Evolutionary conservation across 2,329 filamentous ascomycete genomes (phyloP), one percentile per base, ranked within the genome.

Genomic region (Fusarium odoratissimum): DNA sequence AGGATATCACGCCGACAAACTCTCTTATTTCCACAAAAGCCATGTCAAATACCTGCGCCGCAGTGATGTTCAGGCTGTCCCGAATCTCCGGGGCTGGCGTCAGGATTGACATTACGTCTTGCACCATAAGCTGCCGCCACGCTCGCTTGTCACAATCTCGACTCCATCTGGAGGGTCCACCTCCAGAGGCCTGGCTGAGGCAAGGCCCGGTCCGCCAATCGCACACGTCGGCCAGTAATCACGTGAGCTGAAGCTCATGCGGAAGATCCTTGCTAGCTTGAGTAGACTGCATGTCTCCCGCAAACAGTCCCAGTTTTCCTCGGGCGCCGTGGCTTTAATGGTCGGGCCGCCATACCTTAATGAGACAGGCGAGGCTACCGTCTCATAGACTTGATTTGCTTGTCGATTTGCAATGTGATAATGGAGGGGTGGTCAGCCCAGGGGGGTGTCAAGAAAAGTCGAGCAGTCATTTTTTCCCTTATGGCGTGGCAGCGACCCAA

Each of bases 161-260:
- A 71, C 70, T 64, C 42, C 62, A 63, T 58, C 37, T 14, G 14
- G 38, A 57, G 38, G 65, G 51, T 30, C 61, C 56, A 59, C 68
- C 42, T 71, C 75, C 69, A 78, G 76, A 79, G 76, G 77, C 59
- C 49, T 70, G 48, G 69, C 64, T 65, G 71, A 77, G 71, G 73
- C 73, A 80, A 79, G 79, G 80, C 74, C 75, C 81, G 80, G 75
- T 80, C 81, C 81, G 80, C 80, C 78, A 80, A 82, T 82, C 79
- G 79, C 80, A 79, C 79, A 78, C 81, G 79, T 81, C 72, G 60
- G 74, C 56, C 31, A 28, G 38, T 21, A 54, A 25, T 83, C 81
- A 83, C 81, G 79, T 83, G 81, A 82, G 68, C 35, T 31, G 33
- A 33, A 45, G 31, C 74, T 78, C 75, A 83, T 83, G 80, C 80